Evolutionary conservation across 805 yeast genomes (phyloP).

Genomic region (Kregervanrija fluxuum): DNA sequence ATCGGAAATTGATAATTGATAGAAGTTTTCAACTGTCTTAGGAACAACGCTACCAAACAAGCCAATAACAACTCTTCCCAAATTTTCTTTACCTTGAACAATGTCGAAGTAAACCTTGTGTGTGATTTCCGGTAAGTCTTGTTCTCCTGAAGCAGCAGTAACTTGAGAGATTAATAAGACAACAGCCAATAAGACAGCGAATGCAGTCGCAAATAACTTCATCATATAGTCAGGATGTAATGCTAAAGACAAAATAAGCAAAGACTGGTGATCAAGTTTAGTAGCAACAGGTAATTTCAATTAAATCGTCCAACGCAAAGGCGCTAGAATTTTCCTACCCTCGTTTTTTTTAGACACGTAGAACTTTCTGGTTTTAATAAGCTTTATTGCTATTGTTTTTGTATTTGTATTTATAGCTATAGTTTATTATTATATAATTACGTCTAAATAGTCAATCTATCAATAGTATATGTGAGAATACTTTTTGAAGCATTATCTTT

Average conservation of each 20-base stretch:
- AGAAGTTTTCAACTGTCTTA: slow-evolving; percentile 83
- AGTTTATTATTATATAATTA: not conserved
- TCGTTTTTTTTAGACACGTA: too few species aligned
- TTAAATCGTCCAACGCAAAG: too few species aligned
- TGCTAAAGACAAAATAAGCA: not conserved
- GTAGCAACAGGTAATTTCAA: too few species aligned
- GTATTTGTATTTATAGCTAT: not conserved
- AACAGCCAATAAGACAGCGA: slow-evolving; percentile 14
- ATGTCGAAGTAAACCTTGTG: slow-evolving; percentile 82
- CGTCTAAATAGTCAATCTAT: slow-evolving; percentile 34
- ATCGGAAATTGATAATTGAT: slow-evolving; percentile 69
- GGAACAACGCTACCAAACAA: slow-evolving; percentile 83
- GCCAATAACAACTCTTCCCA: slow-evolving; percentile 85
- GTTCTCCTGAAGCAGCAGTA: slow-evolving; percentile 11
- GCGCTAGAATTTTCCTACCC: too few species aligned
- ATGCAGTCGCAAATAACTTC: slow-evolving; percentile 17
- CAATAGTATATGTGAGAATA: slow-evolving; percentile 50
- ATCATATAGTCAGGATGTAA: slow-evolving; percentile 9
- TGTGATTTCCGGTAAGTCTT: slow-evolving; percentile 53
- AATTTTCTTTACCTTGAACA: slow-evolving; percentile 63
- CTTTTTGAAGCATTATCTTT: slow-evolving; percentile 30
- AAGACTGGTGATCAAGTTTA: too few species aligned
- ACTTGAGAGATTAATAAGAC: slow-evolving; percentile 14
- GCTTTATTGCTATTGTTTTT: not conserved
- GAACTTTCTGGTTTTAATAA: too few species aligned